Conservation (phyloP, 2,329 filamentous ascomycete species). For the Dothistroma septosporum region DNA sequence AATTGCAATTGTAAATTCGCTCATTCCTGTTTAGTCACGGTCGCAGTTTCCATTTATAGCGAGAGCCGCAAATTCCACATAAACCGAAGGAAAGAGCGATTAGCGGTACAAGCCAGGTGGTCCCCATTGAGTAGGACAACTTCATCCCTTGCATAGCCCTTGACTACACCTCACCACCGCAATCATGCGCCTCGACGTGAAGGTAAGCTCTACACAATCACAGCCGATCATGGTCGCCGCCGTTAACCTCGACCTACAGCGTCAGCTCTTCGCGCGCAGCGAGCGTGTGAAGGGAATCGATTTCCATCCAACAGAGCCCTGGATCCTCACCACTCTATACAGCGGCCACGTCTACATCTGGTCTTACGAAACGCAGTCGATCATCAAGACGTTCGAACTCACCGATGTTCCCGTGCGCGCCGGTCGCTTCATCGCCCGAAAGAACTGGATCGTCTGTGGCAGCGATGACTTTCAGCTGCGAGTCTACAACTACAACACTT, state of each 20-base stretch:
- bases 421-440: constrained; percentile 90
- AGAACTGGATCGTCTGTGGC: constrained; percentile 80
- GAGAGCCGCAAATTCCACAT: neutral
- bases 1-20: neutral
- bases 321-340: constrained; percentile 91
- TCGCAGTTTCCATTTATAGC: neutral
- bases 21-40: neutral
- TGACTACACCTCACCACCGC: constrained; percentile 4
- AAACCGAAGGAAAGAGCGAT: neutral
- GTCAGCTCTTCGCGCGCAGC: constrained; percentile 80
- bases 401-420: constrained; percentile 97
- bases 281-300: constrained; percentile 97
- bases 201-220: constrained; percentile 42
- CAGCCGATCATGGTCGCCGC: constrained; percentile 36
- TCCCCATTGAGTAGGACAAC: constrained; percentile 13
- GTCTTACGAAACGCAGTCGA: constrained; percentile 94
- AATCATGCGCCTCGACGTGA: constrained; percentile 57
- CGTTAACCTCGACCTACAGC: constrained; percentile 50
- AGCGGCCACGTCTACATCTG: constrained; percentile 99
- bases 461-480: constrained; percentile 86
- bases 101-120: constrained; percentile 3
- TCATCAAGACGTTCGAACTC: constrained; percentile 98
- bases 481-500: constrained; percentile 99
- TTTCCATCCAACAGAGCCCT: constrained; percentile 95
- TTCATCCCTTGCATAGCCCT: constrained; percentile 28